Base-by-base conservation (phyloP, 805 yeast species). In the Sugiyamaella floridensis region DNA sequence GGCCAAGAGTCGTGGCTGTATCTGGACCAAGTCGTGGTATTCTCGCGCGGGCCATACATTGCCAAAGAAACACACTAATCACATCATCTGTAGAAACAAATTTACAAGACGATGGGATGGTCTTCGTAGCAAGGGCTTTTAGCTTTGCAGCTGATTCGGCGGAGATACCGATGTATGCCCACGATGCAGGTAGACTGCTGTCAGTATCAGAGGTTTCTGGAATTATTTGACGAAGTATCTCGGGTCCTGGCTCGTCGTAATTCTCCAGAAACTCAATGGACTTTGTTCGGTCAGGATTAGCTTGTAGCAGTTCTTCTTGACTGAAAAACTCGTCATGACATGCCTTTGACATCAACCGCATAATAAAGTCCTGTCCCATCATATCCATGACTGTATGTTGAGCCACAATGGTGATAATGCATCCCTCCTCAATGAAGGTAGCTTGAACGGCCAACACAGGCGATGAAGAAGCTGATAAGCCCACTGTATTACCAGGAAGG, bases 81-180 rank as follows among this genome's bases (percentile, higher is more conserved):
- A 47, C 50, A 42, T 53, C 55, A 28, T 53, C 55, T 15, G 55
- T 53, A 10, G 55, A 49, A 18, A 53, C 42, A 32, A 40, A 53
- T 18, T 16, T 40, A 7, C 43, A 22, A 10, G 43, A n/a, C 2
- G 19, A 7, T 8, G 28, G 22, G 2, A 37, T 18, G 28, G 40
- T 22, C 20, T n/a, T n/a, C 9, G 20, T 7, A 2, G 55, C 55
- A 10, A 8, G 32, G 2, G 44, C 11, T 32, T 53, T 53, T 8
- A 53, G 40, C n/a, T 8, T 15, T 14, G 6, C 10, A 8, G 49
- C 32, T 7, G 52, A 40, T 5, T 22, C 16, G 3, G 47, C 19
- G 7, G 34, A n/a, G 16, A 49, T 49, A 12, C n/a, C 12, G 16
- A 53, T 37, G 22, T 48, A 48, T 5, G 42, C 41, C 55, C 55